Conservation (phyloP, 2,329 filamentous ascomycete genomes). For the Cryphonectria parasitica region DNA sequence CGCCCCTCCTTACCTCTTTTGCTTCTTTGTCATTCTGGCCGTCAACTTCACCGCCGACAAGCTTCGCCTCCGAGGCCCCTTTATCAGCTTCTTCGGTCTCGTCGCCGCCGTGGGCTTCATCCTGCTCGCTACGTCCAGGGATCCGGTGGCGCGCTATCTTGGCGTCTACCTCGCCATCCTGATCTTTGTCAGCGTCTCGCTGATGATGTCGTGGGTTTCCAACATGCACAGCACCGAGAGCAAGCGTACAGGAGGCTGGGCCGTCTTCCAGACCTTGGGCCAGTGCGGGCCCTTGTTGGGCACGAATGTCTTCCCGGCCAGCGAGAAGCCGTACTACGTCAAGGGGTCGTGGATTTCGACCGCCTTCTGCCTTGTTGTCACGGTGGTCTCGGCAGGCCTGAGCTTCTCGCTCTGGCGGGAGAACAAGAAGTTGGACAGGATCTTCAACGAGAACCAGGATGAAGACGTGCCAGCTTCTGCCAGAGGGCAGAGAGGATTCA, state of each 20-base stretch:
- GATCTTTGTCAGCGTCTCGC: slow-evolving; percentile 42
- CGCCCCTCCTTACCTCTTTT: slow-evolving; percentile 46
- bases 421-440: slow-evolving; percentile 19
- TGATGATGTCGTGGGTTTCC: slow-evolving; percentile 42
- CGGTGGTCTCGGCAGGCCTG: slow-evolving; percentile 15
- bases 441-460: slow-evolving; percentile 16
- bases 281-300: slow-evolving; percentile 40
- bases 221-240: slow-evolving; percentile 44
- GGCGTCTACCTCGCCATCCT: slow-evolving; percentile 44
- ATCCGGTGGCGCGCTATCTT: slow-evolving; percentile 41
- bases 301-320: slow-evolving; percentile 40
- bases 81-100: slow-evolving; percentile 40
- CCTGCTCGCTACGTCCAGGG: slow-evolving; percentile 42
- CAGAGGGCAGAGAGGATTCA: slow-evolving; percentile 12
- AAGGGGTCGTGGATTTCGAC: slow-evolving; percentile 34
- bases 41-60: slow-evolving; percentile 43
- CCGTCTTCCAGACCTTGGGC: slow-evolving; percentile 44
- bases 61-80: slow-evolving; percentile 43
- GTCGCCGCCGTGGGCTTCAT: slow-evolving; percentile 45
- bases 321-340: slow-evolving; percentile 40
- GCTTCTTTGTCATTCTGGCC: slow-evolving; percentile 44
- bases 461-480: slow-evolving; percentile 5
- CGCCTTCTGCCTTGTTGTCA: slow-evolving; percentile 20
- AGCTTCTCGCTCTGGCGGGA: slow-evolving; percentile 24
- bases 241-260: slow-evolving; percentile 41